Base-by-base conservation (phyloP, 225 moss, liverwort and hornwort genomes). In the Lunularia cruciata region DNA sequence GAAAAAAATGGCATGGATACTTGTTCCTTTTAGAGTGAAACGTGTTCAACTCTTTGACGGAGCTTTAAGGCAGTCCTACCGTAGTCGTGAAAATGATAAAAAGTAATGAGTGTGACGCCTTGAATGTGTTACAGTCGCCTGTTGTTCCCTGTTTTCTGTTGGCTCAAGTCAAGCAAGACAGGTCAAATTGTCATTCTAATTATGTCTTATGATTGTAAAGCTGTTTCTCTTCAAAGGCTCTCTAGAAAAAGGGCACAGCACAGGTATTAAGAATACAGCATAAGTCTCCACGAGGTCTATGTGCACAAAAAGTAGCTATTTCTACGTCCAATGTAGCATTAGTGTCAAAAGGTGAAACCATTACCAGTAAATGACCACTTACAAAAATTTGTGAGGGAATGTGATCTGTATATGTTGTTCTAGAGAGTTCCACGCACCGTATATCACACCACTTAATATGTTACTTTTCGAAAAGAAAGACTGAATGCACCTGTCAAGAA, bases 151-250 rank as follows among this genome's bases (percentile, higher is more conserved):
- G n/a, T n/a, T n/a, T n/a, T n/a, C n/a, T n/a, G n/a, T n/a, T n/a
- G 57, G 31, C 28, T 57, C 57, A 13, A 57, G 28, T 57, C 30
- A 57, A 57, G 57, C 11, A 31, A 57, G 26, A 30, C 57, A 57
- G 32, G 8, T 57, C 57, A 30, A 57, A 30, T 28, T 57, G 57
- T 31, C 57, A 33, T 57, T 18, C 28, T 57, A 57, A 57, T 57
- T 57, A 57, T 57, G 28, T 31, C 30, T 57, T 57, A 11, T 43
- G 32, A 30, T 31, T 57, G 30, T 57, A 57, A 57, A 30, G 52
- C 23, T 52, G 52, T 6, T 52, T 52, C 52, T n/a, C 19, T n/a
- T 52, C 52, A 52, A 57, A 57, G 15, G 57, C 8, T 51, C n/a
- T n/a, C n/a, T 51, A 11, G 43, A 11, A 11, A 43, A 51, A 51